phyloP scores from a whole-genome alignment of 176 grass and related monocot species.

The Rhynchospora pubera region DNA sequence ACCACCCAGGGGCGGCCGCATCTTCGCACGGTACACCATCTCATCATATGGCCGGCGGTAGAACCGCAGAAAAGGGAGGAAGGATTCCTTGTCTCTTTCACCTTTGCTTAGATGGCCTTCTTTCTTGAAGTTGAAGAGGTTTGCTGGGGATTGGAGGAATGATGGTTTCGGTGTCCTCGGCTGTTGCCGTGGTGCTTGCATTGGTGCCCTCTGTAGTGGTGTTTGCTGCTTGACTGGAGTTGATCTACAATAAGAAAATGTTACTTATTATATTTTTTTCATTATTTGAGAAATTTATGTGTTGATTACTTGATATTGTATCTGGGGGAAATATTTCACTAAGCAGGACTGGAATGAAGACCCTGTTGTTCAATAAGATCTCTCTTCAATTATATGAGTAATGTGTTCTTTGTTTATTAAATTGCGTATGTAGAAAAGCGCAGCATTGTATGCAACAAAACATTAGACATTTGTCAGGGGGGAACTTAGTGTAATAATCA shows the following conservation, averaged over 20 bases:
- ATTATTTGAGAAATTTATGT: not conserved
- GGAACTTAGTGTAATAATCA: not conserved
- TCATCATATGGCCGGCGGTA: constrained; percentile 89
- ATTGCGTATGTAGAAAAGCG: not conserved
- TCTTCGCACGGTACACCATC: constrained; percentile 84
- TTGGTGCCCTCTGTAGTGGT: constrained; percentile 32
- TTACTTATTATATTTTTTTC: not conserved
- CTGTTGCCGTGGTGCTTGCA: constrained; percentile 23
- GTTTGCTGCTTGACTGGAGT: constrained; percentile 16
- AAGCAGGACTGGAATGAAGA: not conserved
- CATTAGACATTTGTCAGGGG: too few species aligned
- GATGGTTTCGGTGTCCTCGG: constrained; percentile 84
- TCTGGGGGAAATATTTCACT: not conserved
- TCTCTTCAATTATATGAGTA: not conserved
- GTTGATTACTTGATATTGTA: not conserved
- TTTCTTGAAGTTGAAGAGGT: constrained; percentile 72
- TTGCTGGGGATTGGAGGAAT: constrained; percentile 83
- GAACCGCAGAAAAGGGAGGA: constrained; percentile 79
- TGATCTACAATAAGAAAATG: not conserved
- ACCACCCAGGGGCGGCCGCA: constrained; percentile 87
- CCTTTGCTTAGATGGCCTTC: constrained; percentile 55
- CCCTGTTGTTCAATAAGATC: not conserved
- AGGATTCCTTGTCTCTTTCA: constrained; percentile 77
- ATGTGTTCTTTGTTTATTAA: too few species aligned
- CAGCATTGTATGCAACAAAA: too few species aligned